These are phyloP conservation scores for Angophora floribunda DNA, from an alignment of 345 rosid genomes.

Conservation along the genomic window DNA sequence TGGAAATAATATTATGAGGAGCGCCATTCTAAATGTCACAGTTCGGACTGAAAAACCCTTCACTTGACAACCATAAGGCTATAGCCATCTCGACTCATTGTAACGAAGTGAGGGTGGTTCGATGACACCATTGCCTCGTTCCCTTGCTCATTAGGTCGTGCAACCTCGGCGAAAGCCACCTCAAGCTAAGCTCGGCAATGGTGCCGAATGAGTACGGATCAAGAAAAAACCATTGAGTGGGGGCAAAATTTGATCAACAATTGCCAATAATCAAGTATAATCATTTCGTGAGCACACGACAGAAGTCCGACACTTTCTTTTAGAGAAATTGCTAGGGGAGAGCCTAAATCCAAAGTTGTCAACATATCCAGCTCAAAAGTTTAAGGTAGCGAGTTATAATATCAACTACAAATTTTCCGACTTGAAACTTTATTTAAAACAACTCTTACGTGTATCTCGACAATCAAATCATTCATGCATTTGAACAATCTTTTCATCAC, in stretches of 20 bases:
- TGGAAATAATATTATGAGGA: too few relatives aligned
- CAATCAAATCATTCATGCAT: not conserved
- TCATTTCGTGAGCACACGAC: not conserved
- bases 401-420: not conserved
- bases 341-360: not conserved
- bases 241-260: not conserved
- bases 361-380: too few relatives aligned
- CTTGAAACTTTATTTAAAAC: too few relatives aligned
- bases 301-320: not conserved
- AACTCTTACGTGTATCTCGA: accelerated
- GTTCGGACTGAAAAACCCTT: not conserved
- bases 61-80: not conserved
- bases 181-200: too few relatives aligned
- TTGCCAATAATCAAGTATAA: not conserved
- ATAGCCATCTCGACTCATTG: not conserved
- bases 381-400: accelerated
- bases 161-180: not conserved
- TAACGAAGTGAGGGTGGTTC: not conserved
- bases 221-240: too few relatives aligned
- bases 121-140: not conserved
- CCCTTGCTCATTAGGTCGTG: not conserved
- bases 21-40: not conserved
- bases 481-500: accelerated
- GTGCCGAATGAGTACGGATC: too few relatives aligned
- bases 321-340: not conserved